Percentiles rank a stretch among this genome's conserved stretches.
These are phyloP conservation scores for Cladosporium sp. DNA, from an alignment of 2,329 filamentous ascomycete species.

Conservation along the genomic window DNA sequence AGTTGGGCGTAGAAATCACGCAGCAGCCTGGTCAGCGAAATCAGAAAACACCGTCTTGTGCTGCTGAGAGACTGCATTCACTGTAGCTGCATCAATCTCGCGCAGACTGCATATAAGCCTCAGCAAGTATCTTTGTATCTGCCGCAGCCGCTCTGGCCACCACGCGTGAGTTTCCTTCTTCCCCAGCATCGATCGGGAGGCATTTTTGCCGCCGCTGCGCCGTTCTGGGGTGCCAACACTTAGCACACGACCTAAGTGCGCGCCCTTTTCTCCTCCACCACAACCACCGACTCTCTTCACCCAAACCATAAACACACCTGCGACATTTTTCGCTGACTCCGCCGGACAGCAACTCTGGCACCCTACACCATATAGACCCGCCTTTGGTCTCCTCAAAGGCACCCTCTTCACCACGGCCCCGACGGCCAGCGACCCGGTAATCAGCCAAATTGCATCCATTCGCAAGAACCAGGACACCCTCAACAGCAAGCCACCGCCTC, in stretches of 20 bases:
- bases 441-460: conserved; percentile 45
- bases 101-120: background rate
- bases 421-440: conserved; percentile 38
- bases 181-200: conserved; percentile 1
- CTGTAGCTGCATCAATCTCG: background rate
- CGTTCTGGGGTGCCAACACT: background rate
- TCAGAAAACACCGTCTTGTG: background rate
- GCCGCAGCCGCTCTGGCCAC: background rate
- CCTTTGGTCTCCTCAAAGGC: conserved; percentile 41
- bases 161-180: background rate
- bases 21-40: background rate
- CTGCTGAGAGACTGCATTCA: background rate
- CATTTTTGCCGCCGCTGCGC: conserved; percentile 2
- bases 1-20: background rate
- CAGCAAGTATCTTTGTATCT: background rate
- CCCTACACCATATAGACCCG: conserved; percentile 17
- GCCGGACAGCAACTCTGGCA: conserved; percentile 13
- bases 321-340: background rate
- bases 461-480: conserved; percentile 35
- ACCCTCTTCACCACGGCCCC: conserved; percentile 39
- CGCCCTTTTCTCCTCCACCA: background rate
- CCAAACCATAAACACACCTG: background rate
- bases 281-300: background rate
- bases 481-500: conserved; percentile 44
- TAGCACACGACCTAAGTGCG: background rate